Evolutionary conservation across 2,329 filamentous ascomycete species (phyloP).

Genomic region (Rhynchosporium secalis): DNA sequence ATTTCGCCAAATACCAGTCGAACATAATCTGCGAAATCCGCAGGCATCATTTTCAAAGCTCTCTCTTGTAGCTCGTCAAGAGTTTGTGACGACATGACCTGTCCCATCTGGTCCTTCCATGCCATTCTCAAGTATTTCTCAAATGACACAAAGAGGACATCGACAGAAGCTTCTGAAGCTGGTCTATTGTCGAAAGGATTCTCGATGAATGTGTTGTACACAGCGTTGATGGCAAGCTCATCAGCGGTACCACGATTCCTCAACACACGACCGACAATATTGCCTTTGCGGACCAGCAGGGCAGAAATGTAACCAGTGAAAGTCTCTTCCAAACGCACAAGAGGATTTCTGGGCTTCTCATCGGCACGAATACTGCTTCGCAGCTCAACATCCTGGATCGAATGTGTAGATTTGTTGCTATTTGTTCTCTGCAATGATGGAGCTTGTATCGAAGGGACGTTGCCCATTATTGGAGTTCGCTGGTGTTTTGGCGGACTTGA

Average conservation of each 20-base stretch:
- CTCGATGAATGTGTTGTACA: conserved; percentile 87
- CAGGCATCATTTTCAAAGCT: conserved; percentile 64
- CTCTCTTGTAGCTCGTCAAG: conserved; percentile 74
- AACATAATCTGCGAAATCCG: conserved; percentile 72
- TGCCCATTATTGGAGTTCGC: conserved; percentile 42
- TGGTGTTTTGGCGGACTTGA: conserved; percentile 34
- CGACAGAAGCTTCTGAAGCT: conserved; percentile 72
- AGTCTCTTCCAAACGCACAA: conserved; percentile 78
- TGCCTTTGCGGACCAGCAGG: conserved; percentile 81
- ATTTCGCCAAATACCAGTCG: conserved; percentile 64
- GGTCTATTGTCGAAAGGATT: conserved; percentile 76
- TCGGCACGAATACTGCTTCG: conserved; percentile 44
- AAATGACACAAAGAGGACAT: conserved; percentile 87
- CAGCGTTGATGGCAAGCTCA: conserved; percentile 79
- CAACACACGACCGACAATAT: conserved; percentile 76
- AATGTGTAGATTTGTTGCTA: conserved; percentile 37
- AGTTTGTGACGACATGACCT: conserved; percentile 71
- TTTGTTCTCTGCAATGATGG: conserved; percentile 33
- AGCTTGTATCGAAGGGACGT: conserved; percentile 45
- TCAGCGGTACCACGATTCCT: conserved; percentile 70
- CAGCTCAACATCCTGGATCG: conserved; percentile 35
- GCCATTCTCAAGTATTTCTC: conserved; percentile 88
- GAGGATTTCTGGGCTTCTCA: conserved; percentile 60
- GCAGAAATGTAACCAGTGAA: conserved; percentile 81
- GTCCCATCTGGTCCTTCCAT: conserved; percentile 86